These are phyloP conservation scores for Dittrichia graveolens DNA, from an alignment of 129 eudicot genomes.

Conservation along the genomic window DNA sequence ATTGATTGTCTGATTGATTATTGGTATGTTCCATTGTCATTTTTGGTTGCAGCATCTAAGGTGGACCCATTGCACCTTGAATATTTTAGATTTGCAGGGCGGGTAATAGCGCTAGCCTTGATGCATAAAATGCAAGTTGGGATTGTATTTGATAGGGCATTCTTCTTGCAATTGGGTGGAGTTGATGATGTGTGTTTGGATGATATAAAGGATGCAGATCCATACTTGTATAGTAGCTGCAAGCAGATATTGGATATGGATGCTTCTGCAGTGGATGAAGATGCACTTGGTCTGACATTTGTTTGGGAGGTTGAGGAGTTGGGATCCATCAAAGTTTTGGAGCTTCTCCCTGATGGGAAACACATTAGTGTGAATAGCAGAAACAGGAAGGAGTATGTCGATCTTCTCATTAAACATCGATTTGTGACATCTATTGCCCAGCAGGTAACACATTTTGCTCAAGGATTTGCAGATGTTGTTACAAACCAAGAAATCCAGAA, in stretches of 20 bases:
- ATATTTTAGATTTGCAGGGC: conserved; percentile 74
- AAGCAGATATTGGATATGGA: conserved; percentile 81
- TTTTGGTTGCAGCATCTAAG: conserved; percentile 66
- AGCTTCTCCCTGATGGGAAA: conserved; percentile 67
- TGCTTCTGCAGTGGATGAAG: conserved; percentile 65
- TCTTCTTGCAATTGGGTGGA: conserved; percentile 73
- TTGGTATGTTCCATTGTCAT: not conserved
- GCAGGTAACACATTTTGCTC: conserved; percentile 59
- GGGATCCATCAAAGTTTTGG: conserved; percentile 67
- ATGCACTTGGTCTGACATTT: conserved; percentile 72
- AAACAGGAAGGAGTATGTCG: conserved; percentile 68
- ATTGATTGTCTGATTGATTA: not conserved
- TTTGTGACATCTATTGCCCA: conserved; percentile 63
- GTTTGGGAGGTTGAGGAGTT: conserved; percentile 65
- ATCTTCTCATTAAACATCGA: conserved; percentile 56
- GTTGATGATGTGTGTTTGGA: conserved; percentile 48
- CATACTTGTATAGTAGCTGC: conserved; percentile 73
- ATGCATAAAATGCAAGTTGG: conserved; percentile 89
- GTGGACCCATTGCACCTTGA: conserved; percentile 76
- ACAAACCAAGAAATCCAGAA: conserved; percentile 23
- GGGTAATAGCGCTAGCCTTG: conserved; percentile 78
- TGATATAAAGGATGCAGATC: conserved; percentile 81
- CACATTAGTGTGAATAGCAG: conserved; percentile 61
- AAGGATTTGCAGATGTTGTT: conserved; percentile 68
- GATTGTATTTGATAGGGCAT: conserved; percentile 64